Conservation (phyloP, 2,329 filamentous ascomycete species). For the Ophidiomyces ophidiicola region DNA sequence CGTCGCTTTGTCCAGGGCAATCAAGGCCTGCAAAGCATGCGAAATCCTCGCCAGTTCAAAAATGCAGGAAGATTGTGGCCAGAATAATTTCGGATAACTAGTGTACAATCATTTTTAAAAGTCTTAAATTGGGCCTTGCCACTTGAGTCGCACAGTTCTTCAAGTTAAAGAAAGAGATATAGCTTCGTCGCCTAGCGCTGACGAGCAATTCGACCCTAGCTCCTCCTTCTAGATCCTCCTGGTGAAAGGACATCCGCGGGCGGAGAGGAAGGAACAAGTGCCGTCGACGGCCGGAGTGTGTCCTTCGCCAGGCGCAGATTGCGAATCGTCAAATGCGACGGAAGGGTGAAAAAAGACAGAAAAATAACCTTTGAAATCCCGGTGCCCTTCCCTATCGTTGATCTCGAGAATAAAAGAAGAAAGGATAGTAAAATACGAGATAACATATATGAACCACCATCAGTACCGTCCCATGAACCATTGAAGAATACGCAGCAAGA, state of each 20-base stretch:
- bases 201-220: neutral
- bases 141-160: no score
- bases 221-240: neutral
- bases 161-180: no score
- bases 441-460: conserved; percentile 12
- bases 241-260: neutral
- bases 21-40: neutral
- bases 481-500: conserved; percentile 3
- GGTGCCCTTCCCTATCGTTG: conserved; percentile 6
- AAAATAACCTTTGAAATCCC: conserved; percentile 11
- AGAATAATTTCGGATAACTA: conserved; percentile 6
- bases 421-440: neutral
- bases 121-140: no score
- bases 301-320: neutral
- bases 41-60: neutral
- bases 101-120: no score
- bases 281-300: neutral
- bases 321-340: conserved; percentile 8
- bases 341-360: conserved; percentile 1
- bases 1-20: no score
- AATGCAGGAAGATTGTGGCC: neutral
- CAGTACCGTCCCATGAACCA: conserved; percentile 12
- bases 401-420: conserved; percentile 1
- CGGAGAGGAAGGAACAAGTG: neutral
- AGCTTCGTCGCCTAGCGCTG: neutral